phyloP scores from a whole-genome alignment of 225 moss, liverwort and hornwort genomes.

The Pleurozium schreberi region DNA sequence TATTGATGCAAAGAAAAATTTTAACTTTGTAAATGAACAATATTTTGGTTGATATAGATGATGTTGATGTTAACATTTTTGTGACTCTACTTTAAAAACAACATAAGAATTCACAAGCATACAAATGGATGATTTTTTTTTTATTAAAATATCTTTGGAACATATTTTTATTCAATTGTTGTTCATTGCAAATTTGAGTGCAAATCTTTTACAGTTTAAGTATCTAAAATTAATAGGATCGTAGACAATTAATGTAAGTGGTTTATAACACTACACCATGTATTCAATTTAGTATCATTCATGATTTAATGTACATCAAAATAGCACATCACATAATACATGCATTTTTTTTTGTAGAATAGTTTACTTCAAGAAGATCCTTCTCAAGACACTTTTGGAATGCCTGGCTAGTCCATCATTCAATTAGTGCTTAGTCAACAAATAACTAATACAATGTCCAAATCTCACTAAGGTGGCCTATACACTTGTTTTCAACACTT shows the following conservation, averaged over 20 bases:
- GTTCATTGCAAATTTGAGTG: neutral
- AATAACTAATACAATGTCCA: neutral
- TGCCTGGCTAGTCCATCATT: neutral
- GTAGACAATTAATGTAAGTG: neutral
- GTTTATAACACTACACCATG: neutral
- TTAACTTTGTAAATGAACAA: neutral
- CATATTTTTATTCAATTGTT: neutral
- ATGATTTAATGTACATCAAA: neutral
- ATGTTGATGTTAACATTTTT: too few species aligned
- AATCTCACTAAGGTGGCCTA: neutral
- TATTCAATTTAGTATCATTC: neutral
- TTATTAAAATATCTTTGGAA: neutral
- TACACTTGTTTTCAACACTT: too few species aligned
- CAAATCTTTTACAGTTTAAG: neutral
- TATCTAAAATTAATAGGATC: neutral
- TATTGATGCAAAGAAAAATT: neutral
- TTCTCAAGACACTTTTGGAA: neutral
- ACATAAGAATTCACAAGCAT: neutral
- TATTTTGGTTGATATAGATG: neutral
- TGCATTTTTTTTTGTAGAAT: neutral
- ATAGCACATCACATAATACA: neutral
- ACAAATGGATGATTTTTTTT: neutral
- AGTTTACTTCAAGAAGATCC: neutral
- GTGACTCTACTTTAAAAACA: rapidly evolving
- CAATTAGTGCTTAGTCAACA: neutral